These are phyloP conservation scores for Populus trichocarpa DNA, from an alignment of 441 rosid genomes.

Conservation along the genomic window DNA sequence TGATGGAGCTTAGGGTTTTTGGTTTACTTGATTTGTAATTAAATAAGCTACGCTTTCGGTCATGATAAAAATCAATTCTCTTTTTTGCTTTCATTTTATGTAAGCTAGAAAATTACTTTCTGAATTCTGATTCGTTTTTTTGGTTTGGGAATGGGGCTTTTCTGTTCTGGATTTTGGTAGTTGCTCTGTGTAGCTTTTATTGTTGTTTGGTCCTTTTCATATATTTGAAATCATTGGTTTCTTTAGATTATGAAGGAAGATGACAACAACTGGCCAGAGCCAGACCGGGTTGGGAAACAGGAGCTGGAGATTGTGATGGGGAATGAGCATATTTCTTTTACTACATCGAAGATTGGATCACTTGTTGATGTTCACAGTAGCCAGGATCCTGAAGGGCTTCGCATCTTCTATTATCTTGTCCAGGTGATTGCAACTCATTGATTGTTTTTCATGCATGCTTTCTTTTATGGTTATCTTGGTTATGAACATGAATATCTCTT, in stretches of 20 bases:
- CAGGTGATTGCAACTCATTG: conserved; percentile 53
- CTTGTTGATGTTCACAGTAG: conserved; percentile 92
- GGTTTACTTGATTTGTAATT: not conserved
- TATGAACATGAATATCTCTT: not conserved
- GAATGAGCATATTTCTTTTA: conserved; percentile 89
- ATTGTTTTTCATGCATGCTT: not conserved
- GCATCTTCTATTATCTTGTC: conserved; percentile 91
- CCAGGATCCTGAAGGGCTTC: conserved; percentile 93
- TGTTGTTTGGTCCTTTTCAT: not conserved
- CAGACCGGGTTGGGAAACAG: conserved; percentile 87
- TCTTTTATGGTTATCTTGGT: not conserved
- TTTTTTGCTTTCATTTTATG: not conserved
- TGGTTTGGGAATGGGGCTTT: not conserved
- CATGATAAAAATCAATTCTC: not conserved
- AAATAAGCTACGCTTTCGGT: not conserved
- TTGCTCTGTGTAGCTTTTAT: not conserved
- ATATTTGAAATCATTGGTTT: conserved; percentile 1
- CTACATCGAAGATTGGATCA: conserved; percentile 93
- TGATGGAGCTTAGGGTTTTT: not conserved
- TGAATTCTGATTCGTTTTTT: not conserved
- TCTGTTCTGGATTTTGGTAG: not conserved
- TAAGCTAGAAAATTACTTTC: not conserved
- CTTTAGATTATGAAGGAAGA: conserved; percentile 92
- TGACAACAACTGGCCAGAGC: conserved; percentile 94
- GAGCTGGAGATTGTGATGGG: conserved; percentile 98